A percentile compares a stretch with the other conserved stretches of the same genome.
Evolutionary conservation across 164 flowering plant genomes (phyloP).

Genomic region (Cinnamomum chago): DNA sequence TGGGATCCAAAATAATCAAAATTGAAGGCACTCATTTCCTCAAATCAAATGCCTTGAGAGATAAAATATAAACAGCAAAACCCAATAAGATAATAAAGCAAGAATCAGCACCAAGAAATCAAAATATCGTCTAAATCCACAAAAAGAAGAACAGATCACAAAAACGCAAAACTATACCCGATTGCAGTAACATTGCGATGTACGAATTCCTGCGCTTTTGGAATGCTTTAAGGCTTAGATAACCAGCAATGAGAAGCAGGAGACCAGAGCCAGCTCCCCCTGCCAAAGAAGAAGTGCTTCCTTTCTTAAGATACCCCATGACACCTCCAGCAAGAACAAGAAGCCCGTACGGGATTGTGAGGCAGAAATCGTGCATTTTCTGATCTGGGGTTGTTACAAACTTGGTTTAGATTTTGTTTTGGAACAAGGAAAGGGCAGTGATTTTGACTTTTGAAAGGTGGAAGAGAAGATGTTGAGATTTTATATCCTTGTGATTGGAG

Average conservation of each 20-base stretch:
- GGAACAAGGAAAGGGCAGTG: neutral
- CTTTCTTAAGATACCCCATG: slow-evolving; percentile 61
- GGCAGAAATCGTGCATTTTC: slow-evolving; percentile 94
- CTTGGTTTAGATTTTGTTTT: neutral
- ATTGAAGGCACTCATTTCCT: neutral
- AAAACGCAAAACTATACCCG: slow-evolving; percentile 33
- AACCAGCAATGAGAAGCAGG: slow-evolving; percentile 69
- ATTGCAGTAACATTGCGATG: slow-evolving; percentile 55
- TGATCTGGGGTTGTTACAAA: slow-evolving; percentile 16
- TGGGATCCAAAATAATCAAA: neutral
- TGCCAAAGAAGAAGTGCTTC: slow-evolving; percentile 70
- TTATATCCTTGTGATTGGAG: too few species aligned
- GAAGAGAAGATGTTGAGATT: neutral
- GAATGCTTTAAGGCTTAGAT: slow-evolving; percentile 75
- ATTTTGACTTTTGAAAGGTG: neutral
- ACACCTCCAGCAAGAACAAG: slow-evolving; percentile 62
- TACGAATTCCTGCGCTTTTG: slow-evolving; percentile 63
- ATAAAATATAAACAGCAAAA: too few species aligned
- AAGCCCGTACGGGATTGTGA: slow-evolving; percentile 88
- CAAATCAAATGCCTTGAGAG: neutral
- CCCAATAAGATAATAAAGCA: neutral
- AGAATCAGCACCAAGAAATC: too few species aligned
- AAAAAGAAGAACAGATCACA: neutral
- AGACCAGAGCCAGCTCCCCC: slow-evolving; percentile 78
- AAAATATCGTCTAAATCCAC: too few species aligned